Conservation (phyloP, 2,329 filamentous ascomycete species). For the Acephala macrosclerotiorum region DNA sequence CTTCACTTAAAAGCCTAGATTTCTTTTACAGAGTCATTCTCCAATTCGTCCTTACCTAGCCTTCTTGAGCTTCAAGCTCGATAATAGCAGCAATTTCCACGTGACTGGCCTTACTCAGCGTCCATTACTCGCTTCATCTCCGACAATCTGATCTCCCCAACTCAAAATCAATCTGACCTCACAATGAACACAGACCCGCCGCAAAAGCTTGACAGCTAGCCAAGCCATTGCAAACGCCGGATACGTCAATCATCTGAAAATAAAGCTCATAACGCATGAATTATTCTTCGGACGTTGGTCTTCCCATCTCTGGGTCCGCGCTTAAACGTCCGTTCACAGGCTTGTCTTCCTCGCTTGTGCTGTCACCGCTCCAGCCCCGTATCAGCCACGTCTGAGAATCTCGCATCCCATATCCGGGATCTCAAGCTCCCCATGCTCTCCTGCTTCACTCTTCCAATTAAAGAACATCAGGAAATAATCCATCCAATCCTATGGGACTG, state of each 20-base stretch:
- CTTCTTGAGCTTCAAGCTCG: no score
- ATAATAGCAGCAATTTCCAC: not conserved
- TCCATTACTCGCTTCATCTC: slow-evolving; percentile 12
- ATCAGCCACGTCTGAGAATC: slow-evolving; percentile 30
- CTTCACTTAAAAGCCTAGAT: no score
- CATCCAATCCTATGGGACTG: slow-evolving; percentile 18
- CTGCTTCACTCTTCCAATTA: slow-evolving; percentile 13
- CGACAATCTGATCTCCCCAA: not conserved
- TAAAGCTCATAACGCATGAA: slow-evolving; percentile 23
- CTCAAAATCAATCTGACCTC: not conserved
- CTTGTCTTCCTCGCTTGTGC: slow-evolving; percentile 6
- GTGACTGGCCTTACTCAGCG: not conserved
- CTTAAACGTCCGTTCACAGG: slow-evolving; percentile 1
- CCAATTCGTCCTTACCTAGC: no score
- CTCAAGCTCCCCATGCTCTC: slow-evolving; percentile 13
- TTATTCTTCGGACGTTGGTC: slow-evolving; percentile 21
- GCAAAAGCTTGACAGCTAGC: slow-evolving; percentile 12
- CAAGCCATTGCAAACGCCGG: slow-evolving; percentile 14
- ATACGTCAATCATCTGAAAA: slow-evolving; percentile 24
- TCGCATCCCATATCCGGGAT: slow-evolving; percentile 6
- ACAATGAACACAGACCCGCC: not conserved
- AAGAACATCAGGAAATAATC: slow-evolving; percentile 8
- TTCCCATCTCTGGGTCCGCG: slow-evolving; percentile 21
- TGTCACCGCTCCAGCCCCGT: slow-evolving; percentile 17
- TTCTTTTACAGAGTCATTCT: not conserved